phyloP scores from a whole-genome alignment of 495 filamentous ascomycete species.

The Hypomontagnella submonticulosa region DNA sequence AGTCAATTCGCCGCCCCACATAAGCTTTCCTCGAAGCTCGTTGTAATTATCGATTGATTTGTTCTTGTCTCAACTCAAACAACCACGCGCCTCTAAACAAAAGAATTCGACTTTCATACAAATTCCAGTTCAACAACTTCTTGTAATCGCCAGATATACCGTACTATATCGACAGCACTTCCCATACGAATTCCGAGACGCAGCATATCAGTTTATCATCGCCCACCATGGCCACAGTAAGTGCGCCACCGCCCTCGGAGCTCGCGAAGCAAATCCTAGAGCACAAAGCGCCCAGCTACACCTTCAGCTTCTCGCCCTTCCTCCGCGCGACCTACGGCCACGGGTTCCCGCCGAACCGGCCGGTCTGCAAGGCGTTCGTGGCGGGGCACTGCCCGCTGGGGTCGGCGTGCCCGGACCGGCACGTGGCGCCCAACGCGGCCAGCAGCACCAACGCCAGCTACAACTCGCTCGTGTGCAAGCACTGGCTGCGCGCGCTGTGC shows the following conservation, averaged over 20 bases:
- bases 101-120: too few relatives aligned
- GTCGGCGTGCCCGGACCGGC: conserved; percentile 73
- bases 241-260: conserved; percentile 44
- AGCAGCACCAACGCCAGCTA: conserved; percentile 54
- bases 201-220: not conserved
- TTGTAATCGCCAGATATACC: too few relatives aligned
- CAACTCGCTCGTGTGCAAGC: conserved; percentile 90
- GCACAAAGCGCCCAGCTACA: conserved; percentile 66
- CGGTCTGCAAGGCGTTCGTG: conserved; percentile 80
- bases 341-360: conserved; percentile 76
- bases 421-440: conserved; percentile 44
- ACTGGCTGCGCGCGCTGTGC: conserved; percentile 96
- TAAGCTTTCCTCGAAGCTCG: conserved; percentile 13
- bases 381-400: conserved; percentile 81
- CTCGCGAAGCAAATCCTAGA: conserved; percentile 59
- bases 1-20: conserved; percentile 20
- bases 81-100: too few relatives aligned
- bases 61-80: too few relatives aligned
- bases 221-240: conserved; percentile 18
- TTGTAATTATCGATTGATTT: too few relatives aligned
- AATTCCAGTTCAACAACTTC: too few relatives aligned
- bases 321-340: conserved; percentile 80
- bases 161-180: too few relatives aligned
- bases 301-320: conserved; percentile 80
- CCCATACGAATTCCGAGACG: too few relatives aligned